Percentiles rank a stretch among this genome's conserved stretches.
phyloP scores from a whole-genome alignment of 164 flowering plant genomes.

The Vitis amurensis region DNA sequence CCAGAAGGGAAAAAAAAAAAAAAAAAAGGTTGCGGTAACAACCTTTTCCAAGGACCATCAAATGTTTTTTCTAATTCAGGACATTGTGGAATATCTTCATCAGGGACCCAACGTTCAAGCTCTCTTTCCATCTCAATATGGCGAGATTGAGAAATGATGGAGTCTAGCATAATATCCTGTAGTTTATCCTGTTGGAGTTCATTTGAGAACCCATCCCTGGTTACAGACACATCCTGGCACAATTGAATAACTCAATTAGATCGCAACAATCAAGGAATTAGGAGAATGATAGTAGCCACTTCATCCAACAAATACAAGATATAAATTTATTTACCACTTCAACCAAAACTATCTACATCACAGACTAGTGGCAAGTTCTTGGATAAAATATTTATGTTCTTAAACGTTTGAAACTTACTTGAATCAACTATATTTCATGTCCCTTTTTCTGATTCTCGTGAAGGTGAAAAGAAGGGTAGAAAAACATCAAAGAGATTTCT shows the following conservation, averaged over 20 bases:
- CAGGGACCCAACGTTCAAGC: slow-evolving; percentile 89
- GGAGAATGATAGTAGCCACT: not conserved
- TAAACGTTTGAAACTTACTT: no score
- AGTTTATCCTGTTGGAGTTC: slow-evolving; percentile 48
- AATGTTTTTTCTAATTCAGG: slow-evolving; percentile 85
- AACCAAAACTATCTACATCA: not conserved
- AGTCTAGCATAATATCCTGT: slow-evolving; percentile 80
- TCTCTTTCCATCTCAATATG: slow-evolving; percentile 69
- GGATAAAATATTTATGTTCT: no score
- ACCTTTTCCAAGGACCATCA: slow-evolving; percentile 89
- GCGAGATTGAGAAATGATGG: slow-evolving; percentile 74
- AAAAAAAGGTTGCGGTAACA: slow-evolving; percentile 1
- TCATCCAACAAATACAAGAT: not conserved
- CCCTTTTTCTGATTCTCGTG: no score
- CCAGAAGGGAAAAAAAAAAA: not conserved
- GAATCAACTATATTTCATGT: no score
- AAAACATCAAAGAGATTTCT: no score
- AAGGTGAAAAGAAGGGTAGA: no score
- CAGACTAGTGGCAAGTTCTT: no score
- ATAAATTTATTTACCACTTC: not conserved
- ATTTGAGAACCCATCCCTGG: slow-evolving; percentile 52
- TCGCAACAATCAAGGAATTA: not conserved
- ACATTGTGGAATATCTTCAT: slow-evolving; percentile 69
- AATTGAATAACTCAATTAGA: slow-evolving; percentile 8
- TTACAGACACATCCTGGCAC: slow-evolving; percentile 69